phyloP scores from a whole-genome alignment of 352 stramenopile genomes.

The Pythium oligandrum region DNA sequence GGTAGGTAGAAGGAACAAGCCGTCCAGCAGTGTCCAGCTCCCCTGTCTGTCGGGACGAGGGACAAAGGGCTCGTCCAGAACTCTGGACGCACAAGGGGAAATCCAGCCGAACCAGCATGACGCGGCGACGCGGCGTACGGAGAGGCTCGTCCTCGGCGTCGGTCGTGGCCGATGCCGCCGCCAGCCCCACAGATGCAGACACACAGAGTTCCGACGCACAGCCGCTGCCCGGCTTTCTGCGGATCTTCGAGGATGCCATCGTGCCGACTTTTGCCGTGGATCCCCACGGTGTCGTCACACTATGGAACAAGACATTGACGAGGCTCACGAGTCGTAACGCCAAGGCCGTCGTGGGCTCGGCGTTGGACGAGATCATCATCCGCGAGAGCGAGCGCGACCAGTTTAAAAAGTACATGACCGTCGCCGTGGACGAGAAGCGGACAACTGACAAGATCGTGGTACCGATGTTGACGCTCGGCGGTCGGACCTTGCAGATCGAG shows the following conservation, averaged over 20 bases:
- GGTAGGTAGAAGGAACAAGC: too few relatives aligned
- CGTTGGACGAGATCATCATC: constrained; percentile 38
- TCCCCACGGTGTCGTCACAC: constrained; percentile 38
- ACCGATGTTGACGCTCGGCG: constrained; percentile 58
- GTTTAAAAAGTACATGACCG: constrained; percentile 20
- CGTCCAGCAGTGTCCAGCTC: too few relatives aligned
- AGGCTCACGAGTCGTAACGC: constrained; percentile 51
- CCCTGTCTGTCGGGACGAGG: too few relatives aligned
- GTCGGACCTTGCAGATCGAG: too few relatives aligned
- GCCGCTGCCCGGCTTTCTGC: constrained; percentile 16
- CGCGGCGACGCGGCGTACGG: too few relatives aligned
- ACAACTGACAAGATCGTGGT: constrained; percentile 24
- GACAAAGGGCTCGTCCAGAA: too few relatives aligned
- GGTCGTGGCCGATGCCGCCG: neutral
- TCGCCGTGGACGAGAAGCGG: constrained; percentile 30
- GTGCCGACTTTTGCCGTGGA: constrained; percentile 59
- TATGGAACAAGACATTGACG: constrained; percentile 62
- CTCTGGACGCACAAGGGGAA: too few relatives aligned
- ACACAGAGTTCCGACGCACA: neutral
- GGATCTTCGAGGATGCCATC: constrained; percentile 60
- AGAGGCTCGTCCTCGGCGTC: too few relatives aligned
- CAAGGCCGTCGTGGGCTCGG: constrained; percentile 30
- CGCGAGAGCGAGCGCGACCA: constrained; percentile 26
- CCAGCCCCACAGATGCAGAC: constrained; percentile 10
- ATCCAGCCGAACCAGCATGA: too few relatives aligned